Conservation (phyloP, 495 filamentous ascomycete species). For the Aspergillus coremiiformis region DNA sequence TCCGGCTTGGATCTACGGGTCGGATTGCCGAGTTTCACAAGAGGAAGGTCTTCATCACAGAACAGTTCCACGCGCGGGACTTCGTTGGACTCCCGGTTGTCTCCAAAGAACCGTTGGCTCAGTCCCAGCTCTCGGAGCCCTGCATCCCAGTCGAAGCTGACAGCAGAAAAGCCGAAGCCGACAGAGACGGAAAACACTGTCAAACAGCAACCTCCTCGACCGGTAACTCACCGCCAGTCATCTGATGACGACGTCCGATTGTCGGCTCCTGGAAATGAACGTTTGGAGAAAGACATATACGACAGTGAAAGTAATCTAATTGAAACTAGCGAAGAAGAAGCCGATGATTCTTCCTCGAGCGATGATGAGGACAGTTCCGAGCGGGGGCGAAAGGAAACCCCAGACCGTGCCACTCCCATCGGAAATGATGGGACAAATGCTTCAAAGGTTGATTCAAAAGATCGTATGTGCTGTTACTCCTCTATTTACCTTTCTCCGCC, state of each 20-base stretch:
- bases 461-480: conserved; percentile 57
- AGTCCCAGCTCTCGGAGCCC: conserved; percentile 24
- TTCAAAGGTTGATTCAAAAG: conserved; percentile 37
- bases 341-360: conserved; percentile 38
- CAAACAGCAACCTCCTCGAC: conserved; percentile 31
- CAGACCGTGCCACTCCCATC: background rate
- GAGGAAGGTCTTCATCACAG: conserved; percentile 34
- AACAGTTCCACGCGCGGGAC: conserved; percentile 44
- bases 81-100: conserved; percentile 56
- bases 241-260: conserved; percentile 22
- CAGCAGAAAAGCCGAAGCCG: conserved; percentile 44
- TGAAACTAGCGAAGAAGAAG: conserved; percentile 48
- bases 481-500: background rate
- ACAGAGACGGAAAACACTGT: conserved; percentile 54
- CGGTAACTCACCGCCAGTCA: conserved; percentile 23
- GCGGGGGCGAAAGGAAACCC: background rate
- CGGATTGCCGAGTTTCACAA: conserved; percentile 30
- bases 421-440: background rate
- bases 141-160: conserved; percentile 30
- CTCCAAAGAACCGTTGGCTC: conserved; percentile 43
- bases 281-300: conserved; percentile 67
- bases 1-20: conserved; percentile 31
- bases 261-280: conserved; percentile 37
- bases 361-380: conserved; percentile 36
- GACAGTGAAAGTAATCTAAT: conserved; percentile 48